Conservation (phyloP, 2,329 filamentous ascomycete genomes). For the Simplicillium aogashimaense region DNA sequence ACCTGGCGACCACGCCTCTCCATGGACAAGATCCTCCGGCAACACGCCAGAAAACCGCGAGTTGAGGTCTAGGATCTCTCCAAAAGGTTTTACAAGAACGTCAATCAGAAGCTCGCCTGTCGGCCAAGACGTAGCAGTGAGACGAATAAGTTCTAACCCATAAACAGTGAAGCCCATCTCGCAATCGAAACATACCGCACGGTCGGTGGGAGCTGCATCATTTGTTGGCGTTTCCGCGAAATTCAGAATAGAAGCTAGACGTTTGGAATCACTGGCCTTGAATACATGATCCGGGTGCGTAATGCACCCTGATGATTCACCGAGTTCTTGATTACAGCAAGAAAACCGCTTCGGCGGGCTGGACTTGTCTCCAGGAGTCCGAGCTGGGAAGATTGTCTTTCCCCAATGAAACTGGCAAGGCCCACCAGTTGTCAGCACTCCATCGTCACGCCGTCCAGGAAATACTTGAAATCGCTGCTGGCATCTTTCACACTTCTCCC, state of each 20-base stretch:
- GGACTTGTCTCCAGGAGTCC: slow-evolving; percentile 45
- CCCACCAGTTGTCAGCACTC: slow-evolving; percentile 65
- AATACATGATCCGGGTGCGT: slow-evolving; percentile 70
- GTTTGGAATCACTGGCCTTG: slow-evolving; percentile 66
- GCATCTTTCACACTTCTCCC: slow-evolving; percentile 86
- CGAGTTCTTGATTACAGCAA: slow-evolving; percentile 71
- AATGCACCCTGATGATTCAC: slow-evolving; percentile 66
- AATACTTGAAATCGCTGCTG: slow-evolving; percentile 83
- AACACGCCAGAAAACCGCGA: slow-evolving; percentile 84
- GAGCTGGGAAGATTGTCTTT: slow-evolving; percentile 50
- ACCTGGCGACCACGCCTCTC: slow-evolving; percentile 40
- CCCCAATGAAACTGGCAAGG: slow-evolving; percentile 75
- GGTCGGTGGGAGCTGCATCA: slow-evolving; percentile 32
- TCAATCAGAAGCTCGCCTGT: slow-evolving; percentile 66
- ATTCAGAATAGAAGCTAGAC: slow-evolving; percentile 68
- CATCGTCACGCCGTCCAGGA: slow-evolving; percentile 71
- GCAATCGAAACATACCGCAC: slow-evolving; percentile 81
- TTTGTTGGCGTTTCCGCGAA: slow-evolving; percentile 72
- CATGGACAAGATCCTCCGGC: slow-evolving; percentile 63
- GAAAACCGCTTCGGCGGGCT: slow-evolving; percentile 54
- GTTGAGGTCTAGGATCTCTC: slow-evolving; percentile 82
- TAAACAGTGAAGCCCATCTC: slow-evolving; percentile 94
- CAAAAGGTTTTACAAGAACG: slow-evolving; percentile 72
- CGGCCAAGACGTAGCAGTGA: slow-evolving; percentile 87
- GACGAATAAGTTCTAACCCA: slow-evolving; percentile 79